These are phyloP conservation scores for Posidonia oceanica DNA, from an alignment of 116 monocot species.

Conservation along the genomic window DNA sequence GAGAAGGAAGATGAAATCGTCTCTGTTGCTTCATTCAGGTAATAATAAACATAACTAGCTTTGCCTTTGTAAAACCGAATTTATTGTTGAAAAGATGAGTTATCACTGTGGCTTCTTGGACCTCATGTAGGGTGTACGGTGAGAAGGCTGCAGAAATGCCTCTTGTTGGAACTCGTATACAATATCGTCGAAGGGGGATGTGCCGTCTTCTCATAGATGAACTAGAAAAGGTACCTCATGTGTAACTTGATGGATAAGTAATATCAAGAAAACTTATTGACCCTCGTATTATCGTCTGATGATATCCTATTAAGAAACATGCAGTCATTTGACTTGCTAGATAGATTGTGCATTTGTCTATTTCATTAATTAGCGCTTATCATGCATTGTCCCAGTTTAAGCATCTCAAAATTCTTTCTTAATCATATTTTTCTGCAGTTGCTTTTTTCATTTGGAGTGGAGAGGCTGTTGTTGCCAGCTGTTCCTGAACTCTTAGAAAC, in stretches of 20 bases:
- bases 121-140: conserved; percentile 36
- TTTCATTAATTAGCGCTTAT: no score
- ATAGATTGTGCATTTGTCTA: no score
- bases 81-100: neutral
- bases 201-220: conserved; percentile 59
- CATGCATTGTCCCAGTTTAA: neutral
- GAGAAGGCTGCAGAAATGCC: conserved; percentile 73
- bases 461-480: conserved; percentile 57
- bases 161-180: conserved; percentile 47
- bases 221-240: conserved; percentile 38
- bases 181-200: conserved; percentile 64
- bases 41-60: neutral
- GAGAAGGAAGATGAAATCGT: conserved; percentile 51
- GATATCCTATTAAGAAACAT: neutral
- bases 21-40: conserved; percentile 56
- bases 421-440: conserved; percentile 21
- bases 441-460: conserved; percentile 42
- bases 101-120: neutral
- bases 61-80: neutral
- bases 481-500: conserved; percentile 56
- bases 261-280: neutral
- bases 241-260: neutral
- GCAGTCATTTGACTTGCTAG: neutral
- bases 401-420: neutral
- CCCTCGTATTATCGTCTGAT: neutral